Evolutionary conservation across 305 asterid genomes (phyloP), one percentile per base, ranked within the genome.

Genomic region (Fraxinus sp.): DNA sequence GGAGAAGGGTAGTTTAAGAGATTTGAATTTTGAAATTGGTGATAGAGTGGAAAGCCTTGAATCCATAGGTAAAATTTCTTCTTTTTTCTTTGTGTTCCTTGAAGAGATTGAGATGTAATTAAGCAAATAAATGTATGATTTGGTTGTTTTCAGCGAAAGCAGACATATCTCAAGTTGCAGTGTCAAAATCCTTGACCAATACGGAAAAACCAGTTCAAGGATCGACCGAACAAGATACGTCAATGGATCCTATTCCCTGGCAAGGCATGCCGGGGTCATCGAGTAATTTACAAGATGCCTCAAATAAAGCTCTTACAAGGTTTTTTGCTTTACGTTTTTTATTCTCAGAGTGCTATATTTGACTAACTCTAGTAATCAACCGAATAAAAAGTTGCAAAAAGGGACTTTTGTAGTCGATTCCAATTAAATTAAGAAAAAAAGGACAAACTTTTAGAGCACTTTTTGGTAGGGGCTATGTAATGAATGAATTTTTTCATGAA

Each of bases 301-400:
- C 85, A 1, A 44, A 39, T 55, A 79, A 82, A 87, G 85, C 87
- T 24, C 79, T 84, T 87, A 84, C 88, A 84, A 84, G 91, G 90
- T 89, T 76, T 33, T 74, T 70, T 30, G 2, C 55, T 75, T 49
- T 55, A 16, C 77, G 7, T 5, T 32, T 74, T 36, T 24, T 77
- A 7, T 4, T 28, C 35, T 77, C 13, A 18, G 20, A 8, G 37
- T 46, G 57, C 57, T 44, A 46, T 13, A 46, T 46, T 46, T 6
- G 26, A 22, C 14, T 26, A 13, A 46, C 70, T 13, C 70, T 30
- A 9, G 35, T 11, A 39, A 22, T 26, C 26, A 59, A 59, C 5
- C 30, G 24, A 59, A 59, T 59, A 1, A 59, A 59, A 18, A 57
- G 3, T 5, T 22, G 68, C 26, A 18, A 57, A 57, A n/a, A n/a